These are phyloP conservation scores for Botryosphaeria dothidea DNA, from an alignment of 2,329 filamentous ascomycete genomes.

Conservation along the genomic window DNA sequence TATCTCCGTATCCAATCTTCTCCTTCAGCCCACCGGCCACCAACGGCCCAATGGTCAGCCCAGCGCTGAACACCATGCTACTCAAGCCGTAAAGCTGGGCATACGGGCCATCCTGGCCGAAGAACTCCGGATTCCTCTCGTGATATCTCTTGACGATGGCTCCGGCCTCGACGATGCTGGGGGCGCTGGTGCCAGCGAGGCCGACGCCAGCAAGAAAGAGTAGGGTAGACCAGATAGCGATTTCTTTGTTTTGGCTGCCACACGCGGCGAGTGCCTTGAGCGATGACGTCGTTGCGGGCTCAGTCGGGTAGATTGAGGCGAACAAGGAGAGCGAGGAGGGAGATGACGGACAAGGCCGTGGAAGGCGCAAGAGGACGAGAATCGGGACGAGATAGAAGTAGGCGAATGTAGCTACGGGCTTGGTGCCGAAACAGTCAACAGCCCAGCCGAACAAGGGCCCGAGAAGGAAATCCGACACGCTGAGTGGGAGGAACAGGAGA, in stretches of 20 bases:
- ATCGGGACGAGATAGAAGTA: constrained; percentile 44
- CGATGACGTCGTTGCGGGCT: neutral
- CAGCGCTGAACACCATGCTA: constrained; percentile 61
- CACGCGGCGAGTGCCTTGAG: neutral
- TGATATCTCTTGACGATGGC: constrained; percentile 58
- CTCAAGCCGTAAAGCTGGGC: constrained; percentile 67
- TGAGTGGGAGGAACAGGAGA: constrained; percentile 49
- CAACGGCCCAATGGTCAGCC: constrained; percentile 61
- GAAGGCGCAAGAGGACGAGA: constrained; percentile 46
- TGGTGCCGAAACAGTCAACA: constrained; percentile 50
- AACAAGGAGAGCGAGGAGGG: neutral
- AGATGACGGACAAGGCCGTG: constrained; percentile 28
- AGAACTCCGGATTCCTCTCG: constrained; percentile 56
- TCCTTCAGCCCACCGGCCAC: constrained; percentile 55
- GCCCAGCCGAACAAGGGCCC: constrained; percentile 51
- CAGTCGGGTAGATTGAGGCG: neutral
- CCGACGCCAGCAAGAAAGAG: constrained; percentile 53
- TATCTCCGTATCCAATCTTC: constrained; percentile 57
- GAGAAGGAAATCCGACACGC: constrained; percentile 45
- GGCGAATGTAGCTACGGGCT: constrained; percentile 43
- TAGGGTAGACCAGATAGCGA: constrained; percentile 26
- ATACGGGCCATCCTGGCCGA: constrained; percentile 59
- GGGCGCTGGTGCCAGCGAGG: constrained; percentile 55
- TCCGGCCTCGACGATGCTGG: constrained; percentile 60
- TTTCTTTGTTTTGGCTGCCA: constrained; percentile 28